These are phyloP conservation scores for Sanghuangporus sanghuang DNA, from an alignment of 1,284 basidiomycete species.

Conservation along the genomic window DNA sequence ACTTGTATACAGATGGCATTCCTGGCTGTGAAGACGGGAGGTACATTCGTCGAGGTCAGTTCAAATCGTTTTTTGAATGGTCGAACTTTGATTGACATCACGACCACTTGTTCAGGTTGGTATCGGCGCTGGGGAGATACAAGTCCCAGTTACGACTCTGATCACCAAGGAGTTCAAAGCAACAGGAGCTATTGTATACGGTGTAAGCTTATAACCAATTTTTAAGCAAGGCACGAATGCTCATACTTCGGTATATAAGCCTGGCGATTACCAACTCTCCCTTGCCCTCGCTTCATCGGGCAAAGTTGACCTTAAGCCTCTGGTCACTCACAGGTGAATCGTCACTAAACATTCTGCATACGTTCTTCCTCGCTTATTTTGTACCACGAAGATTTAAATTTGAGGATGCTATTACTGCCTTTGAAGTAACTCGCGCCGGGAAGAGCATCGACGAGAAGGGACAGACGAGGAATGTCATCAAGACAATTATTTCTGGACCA, in stretches of 20 bases:
- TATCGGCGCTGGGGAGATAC: conserved; percentile 50
- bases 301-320: conserved; percentile 80
- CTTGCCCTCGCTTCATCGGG: conserved; percentile 76
- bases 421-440: conserved; percentile 73
- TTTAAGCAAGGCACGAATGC: background rate
- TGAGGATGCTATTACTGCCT: conserved; percentile 71
- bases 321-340: conserved; percentile 80
- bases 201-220: conserved; percentile 39
- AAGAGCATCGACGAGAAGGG: conserved; percentile 73
- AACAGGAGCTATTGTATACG: conserved; percentile 86
- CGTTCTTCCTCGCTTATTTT: background rate
- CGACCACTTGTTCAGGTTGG: conserved; percentile 54
- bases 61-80: conserved; percentile 35
- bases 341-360: background rate
- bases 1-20: conserved; percentile 80
- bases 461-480: conserved; percentile 42
- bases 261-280: conserved; percentile 84
- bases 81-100: conserved; percentile 45
- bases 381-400: conserved; percentile 58
- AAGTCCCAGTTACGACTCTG: conserved; percentile 58
- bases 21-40: conserved; percentile 66
- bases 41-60: conserved; percentile 62
- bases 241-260: conserved; percentile 33
- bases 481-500: conserved; percentile 75
- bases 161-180: conserved; percentile 74